Conservation (phyloP, 2,329 filamentous ascomycete genomes). For the Venturia asperata region DNA sequence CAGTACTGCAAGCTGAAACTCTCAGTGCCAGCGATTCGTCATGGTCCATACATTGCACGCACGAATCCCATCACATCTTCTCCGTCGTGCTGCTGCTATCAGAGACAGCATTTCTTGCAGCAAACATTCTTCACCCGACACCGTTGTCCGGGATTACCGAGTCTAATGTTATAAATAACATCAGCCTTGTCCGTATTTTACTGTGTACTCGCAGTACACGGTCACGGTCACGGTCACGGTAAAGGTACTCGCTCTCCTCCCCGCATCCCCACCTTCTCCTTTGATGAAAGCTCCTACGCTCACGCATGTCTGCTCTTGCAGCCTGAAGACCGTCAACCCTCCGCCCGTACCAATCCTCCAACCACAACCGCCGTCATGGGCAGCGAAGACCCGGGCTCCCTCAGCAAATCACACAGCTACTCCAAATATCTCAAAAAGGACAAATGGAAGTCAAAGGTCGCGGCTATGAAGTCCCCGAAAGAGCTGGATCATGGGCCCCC, state of each 20-base stretch:
- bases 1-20: no score
- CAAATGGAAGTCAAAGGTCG: conserved; percentile 36
- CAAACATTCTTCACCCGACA: no score
- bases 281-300: not conserved
- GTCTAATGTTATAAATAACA: no score
- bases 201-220: no score
- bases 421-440: conserved; percentile 35
- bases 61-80: no score
- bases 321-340: not conserved
- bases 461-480: conserved; percentile 8
- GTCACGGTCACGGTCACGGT: no score
- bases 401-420: conserved; percentile 15
- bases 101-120: no score
- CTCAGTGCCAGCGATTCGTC: no score
- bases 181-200: no score
- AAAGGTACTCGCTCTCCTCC: not conserved
- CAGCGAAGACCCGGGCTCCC: not conserved
- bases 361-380: conserved; percentile 12
- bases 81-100: no score
- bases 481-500: conserved; percentile 31
- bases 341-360: not conserved
- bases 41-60: no score
- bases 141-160: no score
- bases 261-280: not conserved
- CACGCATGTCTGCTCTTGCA: not conserved